Conservation (phyloP, 768 basidiomycete species). For the Boletellus sp. region DNA sequence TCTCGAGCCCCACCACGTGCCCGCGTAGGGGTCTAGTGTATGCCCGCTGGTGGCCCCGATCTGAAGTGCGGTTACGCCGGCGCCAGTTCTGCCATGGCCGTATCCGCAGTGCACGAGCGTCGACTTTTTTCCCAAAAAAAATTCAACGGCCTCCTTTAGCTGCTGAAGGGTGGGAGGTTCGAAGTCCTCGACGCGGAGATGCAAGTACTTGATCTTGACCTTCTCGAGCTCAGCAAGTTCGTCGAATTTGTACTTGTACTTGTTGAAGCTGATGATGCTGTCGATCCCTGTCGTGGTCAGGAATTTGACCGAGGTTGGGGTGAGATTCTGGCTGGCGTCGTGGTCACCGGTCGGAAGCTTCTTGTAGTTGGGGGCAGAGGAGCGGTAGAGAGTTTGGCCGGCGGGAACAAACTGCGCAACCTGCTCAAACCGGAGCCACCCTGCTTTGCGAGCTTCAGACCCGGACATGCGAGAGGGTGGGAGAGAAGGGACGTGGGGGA, state of each 20-base stretch:
- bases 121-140: background rate
- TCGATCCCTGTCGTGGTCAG: conserved; percentile 15
- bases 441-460: no score
- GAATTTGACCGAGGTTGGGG: conserved; percentile 12
- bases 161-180: background rate
- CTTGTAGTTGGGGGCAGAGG: no score
- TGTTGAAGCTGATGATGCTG: conserved; percentile 22
- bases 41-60: background rate
- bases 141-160: background rate
- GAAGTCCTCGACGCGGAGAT: background rate
- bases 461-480: no score
- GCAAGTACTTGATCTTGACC: background rate
- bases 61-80: background rate
- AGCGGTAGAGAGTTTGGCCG: no score
- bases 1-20: background rate
- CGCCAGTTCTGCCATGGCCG: background rate
- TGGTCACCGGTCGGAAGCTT: no score
- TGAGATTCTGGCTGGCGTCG: conserved; percentile 11
- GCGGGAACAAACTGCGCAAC: no score
- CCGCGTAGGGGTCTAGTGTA: background rate
- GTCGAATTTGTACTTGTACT: conserved; percentile 8
- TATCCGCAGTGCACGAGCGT: background rate
- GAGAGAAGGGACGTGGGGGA: no score
- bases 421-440: no score
- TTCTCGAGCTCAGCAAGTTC: background rate